Conservation (phyloP, 2,329 filamentous ascomycete species). For the Sporothrix globosa region DNA sequence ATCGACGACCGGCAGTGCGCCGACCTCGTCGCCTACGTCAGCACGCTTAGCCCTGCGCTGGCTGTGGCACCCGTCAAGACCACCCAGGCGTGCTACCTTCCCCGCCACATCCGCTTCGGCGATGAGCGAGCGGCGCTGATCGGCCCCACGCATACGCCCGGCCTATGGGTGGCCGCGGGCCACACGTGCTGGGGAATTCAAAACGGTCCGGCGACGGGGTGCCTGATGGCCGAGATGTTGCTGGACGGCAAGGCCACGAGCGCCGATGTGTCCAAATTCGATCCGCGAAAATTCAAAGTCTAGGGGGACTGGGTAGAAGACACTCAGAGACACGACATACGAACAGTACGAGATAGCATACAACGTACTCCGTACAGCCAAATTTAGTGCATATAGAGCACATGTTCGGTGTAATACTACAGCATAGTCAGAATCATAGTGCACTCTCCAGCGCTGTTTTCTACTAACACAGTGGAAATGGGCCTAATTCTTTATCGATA, state of each 20-base stretch:
- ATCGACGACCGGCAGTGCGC: slow-evolving; percentile 78
- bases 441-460: neutral
- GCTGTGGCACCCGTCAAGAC: slow-evolving; percentile 69
- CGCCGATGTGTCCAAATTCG: slow-evolving; percentile 66
- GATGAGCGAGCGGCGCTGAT: slow-evolving; percentile 71
- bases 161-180: slow-evolving; percentile 79
- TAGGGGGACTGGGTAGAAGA: slow-evolving; percentile 39
- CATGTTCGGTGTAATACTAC: neutral
- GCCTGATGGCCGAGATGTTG: slow-evolving; percentile 76
- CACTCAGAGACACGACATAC: neutral
- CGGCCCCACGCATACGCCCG: slow-evolving; percentile 71
- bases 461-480: neutral
- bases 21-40: slow-evolving; percentile 80
- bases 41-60: slow-evolving; percentile 66
- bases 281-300: slow-evolving; percentile 67
- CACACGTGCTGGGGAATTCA: slow-evolving; percentile 99
- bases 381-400: no score
- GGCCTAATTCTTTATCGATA: slow-evolving; percentile 28
- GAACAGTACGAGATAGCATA: neutral
- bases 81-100: slow-evolving; percentile 91
- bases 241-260: slow-evolving; percentile 72
- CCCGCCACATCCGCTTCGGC: slow-evolving; percentile 69
- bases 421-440: neutral
- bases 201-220: slow-evolving; percentile 87
- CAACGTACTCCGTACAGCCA: no score